Percentiles rank a stretch among this genome's conserved stretches.
Conservation (phyloP, 2,329 filamentous ascomycete species). For the Sporothrix protearum region DNA sequence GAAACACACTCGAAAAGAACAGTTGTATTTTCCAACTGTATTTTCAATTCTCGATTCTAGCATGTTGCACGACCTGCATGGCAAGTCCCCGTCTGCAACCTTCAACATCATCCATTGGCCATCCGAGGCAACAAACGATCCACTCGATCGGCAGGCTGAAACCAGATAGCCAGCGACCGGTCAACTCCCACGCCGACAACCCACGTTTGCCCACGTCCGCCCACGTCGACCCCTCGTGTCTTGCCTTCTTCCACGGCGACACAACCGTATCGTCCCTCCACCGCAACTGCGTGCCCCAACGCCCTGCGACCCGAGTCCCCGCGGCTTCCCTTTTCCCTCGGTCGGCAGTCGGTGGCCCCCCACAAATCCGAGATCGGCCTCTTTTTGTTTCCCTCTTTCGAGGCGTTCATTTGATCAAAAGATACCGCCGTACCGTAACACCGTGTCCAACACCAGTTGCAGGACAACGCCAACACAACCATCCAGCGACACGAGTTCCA, state of each 20-base stretch:
- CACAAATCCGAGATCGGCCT: conserved; percentile 16
- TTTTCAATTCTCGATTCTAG: background rate
- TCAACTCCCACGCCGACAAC: background rate
- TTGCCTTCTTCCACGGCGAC: background rate
- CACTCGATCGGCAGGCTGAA: too few relatives aligned
- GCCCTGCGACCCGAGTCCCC: background rate
- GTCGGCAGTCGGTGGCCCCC: conserved; percentile 21
- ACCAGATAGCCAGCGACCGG: background rate
- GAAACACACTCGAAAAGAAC: background rate
- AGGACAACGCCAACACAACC: background rate
- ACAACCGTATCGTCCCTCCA: background rate
- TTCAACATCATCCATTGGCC: background rate
- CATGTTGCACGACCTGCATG: conserved; percentile 13
- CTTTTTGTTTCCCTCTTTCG: background rate
- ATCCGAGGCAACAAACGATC: background rate
- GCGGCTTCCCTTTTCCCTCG: background rate
- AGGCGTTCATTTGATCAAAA: background rate
- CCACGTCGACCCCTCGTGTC: background rate
- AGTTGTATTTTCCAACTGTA: background rate
- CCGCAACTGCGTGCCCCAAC: background rate
- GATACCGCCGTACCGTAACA: background rate
- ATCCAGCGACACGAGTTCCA: background rate
- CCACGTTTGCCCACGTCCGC: background rate
- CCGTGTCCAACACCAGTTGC: background rate
- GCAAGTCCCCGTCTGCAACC: background rate